Evolutionary conservation across 108 stramenopile species (phyloP), one percentile per base, ranked within the genome.

Genomic region (Craspedostauros australis): DNA sequence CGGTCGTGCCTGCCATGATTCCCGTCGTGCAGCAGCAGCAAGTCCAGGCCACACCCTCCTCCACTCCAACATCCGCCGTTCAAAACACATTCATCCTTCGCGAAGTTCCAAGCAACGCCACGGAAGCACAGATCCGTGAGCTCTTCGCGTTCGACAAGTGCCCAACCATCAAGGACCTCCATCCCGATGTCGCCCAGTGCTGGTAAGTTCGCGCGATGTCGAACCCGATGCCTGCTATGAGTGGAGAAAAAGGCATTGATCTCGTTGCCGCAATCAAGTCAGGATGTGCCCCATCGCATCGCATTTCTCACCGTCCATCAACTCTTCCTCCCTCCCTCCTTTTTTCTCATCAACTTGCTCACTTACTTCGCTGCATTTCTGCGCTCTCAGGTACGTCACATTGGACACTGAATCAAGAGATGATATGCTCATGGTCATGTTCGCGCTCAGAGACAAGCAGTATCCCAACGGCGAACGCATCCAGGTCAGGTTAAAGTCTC

Each of bases 171-270:
- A 26, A 57, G 29, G 46, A 57, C 19, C 4, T 76, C 33, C 60
- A 59, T 48, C 30, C 27, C 16, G 79, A 80, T 63, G 66, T 76
- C 0, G 64, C 60, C 1, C 68, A 73, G 42, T 74, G 61, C 31
- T 80, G 79, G 78, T 79, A 69, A 21, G 78, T 53, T 7, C 5
- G n/a, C n/a, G n/a, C n/a, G n/a, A n/a, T n/a, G n/a, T n/a, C n/a
- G n/a, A n/a, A n/a, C n/a, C n/a, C n/a, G n/a, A n/a, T n/a, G n/a
- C n/a, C n/a, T n/a, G n/a, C n/a, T n/a, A n/a, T n/a, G n/a, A n/a
- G n/a, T n/a, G n/a, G n/a, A n/a, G n/a, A n/a, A n/a, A n/a, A n/a
- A n/a, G n/a, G n/a, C n/a, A n/a, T n/a, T n/a, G n/a, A n/a, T n/a
- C n/a, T 32, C 12, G 54, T 6, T 12, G 62, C 52, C 29, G 55